phyloP scores from a whole-genome alignment of 257 asterid genomes.

The Solanum ossicruentum region DNA sequence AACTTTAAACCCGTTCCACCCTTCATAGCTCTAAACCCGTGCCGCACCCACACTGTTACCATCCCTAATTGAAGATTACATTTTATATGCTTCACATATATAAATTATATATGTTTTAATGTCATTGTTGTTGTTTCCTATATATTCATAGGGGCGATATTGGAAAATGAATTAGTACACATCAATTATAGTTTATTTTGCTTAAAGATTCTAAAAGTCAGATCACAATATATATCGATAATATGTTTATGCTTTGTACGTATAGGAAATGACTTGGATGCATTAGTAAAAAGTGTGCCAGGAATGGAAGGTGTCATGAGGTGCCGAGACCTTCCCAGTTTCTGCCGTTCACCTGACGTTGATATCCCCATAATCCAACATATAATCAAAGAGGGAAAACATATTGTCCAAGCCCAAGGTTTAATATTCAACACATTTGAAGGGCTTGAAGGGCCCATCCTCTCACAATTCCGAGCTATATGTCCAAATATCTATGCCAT shows the following conservation, averaged over 20 bases:
- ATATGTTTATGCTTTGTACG: background rate
- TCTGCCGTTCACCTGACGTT: background rate
- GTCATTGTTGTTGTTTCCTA: background rate
- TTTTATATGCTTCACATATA: background rate
- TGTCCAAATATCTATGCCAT: slow-evolving; percentile 3
- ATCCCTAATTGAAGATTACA: background rate
- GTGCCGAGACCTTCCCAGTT: slow-evolving; percentile 7
- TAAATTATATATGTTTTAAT: background rate
- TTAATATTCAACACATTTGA: slow-evolving; percentile 9
- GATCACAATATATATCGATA: background rate
- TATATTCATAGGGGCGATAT: background rate
- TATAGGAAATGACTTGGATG: slow-evolving; percentile 7
- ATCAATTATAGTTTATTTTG: background rate
- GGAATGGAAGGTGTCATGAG: slow-evolving; percentile 10
- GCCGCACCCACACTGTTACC: too few relatives aligned
- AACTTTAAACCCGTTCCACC: too few relatives aligned
- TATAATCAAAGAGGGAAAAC: background rate
- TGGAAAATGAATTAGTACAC: background rate
- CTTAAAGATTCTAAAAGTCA: background rate
- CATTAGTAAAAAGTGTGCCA: background rate
- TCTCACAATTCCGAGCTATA: background rate
- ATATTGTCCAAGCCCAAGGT: slow-evolving; percentile 6
- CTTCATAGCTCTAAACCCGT: too few relatives aligned
- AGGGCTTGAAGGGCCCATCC: slow-evolving; percentile 4
- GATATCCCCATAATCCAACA: background rate